These are phyloP conservation scores for Clavispora santaluciae DNA, from an alignment of 805 yeast species.

Conservation along the genomic window DNA sequence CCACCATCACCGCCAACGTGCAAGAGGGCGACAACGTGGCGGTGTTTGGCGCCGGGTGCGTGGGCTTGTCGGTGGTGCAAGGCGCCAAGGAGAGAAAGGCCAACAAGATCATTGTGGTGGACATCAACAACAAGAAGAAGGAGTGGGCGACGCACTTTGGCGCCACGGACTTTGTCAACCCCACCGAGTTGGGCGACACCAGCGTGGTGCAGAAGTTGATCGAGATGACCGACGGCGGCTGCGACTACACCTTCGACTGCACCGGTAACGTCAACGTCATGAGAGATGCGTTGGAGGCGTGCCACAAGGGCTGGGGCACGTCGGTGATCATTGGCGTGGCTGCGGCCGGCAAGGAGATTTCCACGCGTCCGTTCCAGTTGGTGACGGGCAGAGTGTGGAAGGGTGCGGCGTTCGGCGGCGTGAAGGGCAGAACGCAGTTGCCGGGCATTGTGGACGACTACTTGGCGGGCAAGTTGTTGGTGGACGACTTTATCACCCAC, in stretches of 20 bases:
- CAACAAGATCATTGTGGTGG: slow-evolving; percentile 75
- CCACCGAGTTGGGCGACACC: slow-evolving; percentile 63
- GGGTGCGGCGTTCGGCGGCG: slow-evolving; percentile 99
- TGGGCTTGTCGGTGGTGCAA: slow-evolving; percentile 92
- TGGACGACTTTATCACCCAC: slow-evolving; percentile 94
- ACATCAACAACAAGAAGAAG: slow-evolving; percentile 78
- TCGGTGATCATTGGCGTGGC: slow-evolving; percentile 97
- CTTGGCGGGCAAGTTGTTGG: slow-evolving; percentile 73
- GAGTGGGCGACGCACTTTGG: slow-evolving; percentile 87
- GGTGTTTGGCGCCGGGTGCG: slow-evolving; percentile 96
- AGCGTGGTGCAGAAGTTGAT: slow-evolving; percentile 77
- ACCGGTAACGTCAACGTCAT: slow-evolving; percentile 94
- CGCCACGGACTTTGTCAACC: slow-evolving; percentile 92
- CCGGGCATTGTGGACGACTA: slow-evolving; percentile 87
- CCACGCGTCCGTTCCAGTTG: slow-evolving; percentile 97
- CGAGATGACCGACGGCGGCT: slow-evolving; percentile 94
- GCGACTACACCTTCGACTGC: slow-evolving; percentile 95
- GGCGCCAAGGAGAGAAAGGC: slow-evolving; percentile 89
- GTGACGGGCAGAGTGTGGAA: slow-evolving; percentile 99
- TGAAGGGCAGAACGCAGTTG: slow-evolving; percentile 94
- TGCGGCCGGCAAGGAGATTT: slow-evolving; percentile 94
- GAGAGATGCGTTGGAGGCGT: slow-evolving; percentile 94
- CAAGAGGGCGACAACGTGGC: slow-evolving; percentile 91
- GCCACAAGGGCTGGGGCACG: slow-evolving; percentile 99
- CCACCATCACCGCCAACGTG: slow-evolving; percentile 87